Percentiles rank a stretch among this genome's conserved stretches.
phyloP scores from a whole-genome alignment of 306 rosid genomes.

The Casuarina glauca region DNA sequence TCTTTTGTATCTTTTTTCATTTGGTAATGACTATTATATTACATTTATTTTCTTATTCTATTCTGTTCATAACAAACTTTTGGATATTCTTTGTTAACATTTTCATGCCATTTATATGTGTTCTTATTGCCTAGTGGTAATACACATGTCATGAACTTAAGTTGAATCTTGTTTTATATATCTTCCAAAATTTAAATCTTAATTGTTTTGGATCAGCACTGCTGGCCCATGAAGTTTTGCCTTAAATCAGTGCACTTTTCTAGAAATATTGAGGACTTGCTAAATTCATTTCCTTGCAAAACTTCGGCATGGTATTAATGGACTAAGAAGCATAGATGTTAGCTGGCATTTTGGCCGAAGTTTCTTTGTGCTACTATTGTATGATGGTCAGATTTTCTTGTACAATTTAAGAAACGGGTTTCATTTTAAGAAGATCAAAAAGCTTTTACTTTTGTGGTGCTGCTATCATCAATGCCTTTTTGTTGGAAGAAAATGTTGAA shows the following conservation, averaged over 20 bases:
- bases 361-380: not conserved
- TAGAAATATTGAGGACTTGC: not conserved
- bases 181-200: not conserved
- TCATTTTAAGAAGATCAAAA: not conserved
- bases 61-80: not conserved
- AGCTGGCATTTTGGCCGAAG: not conserved
- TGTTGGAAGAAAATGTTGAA: not conserved
- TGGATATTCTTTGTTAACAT: not conserved
- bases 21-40: not conserved
- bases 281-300: not conserved
- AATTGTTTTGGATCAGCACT: not conserved
- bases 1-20: not conserved
- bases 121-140: not conserved
- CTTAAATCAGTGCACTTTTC: not conserved
- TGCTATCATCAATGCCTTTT: not conserved
- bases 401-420: not conserved
- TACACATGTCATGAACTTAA: not conserved
- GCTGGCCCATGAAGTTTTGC: not conserved
- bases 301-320: not conserved
- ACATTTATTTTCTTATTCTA: not conserved
- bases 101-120: not conserved
- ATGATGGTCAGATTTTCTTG: not conserved
- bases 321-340: not conserved
- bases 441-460: not conserved
- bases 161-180: not conserved